Evolutionary conservation across 352 stramenopile genomes (phyloP).

Genomic region (Phytopythium cucurbitacearum): DNA sequence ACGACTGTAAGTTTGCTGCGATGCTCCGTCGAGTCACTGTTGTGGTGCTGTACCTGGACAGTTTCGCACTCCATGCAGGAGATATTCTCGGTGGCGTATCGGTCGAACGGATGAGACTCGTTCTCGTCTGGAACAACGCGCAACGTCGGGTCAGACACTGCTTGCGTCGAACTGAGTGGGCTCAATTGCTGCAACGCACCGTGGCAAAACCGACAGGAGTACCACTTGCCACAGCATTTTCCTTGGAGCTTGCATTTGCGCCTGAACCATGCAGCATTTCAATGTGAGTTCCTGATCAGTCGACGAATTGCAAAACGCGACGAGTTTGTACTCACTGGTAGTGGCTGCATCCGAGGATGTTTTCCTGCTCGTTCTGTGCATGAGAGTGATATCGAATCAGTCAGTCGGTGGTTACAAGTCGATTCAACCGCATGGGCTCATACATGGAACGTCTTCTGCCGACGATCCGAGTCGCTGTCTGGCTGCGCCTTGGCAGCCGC

Average conservation of each 20-base stretch:
- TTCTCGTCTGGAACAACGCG: conserved; percentile 40
- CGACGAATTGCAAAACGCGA: neutral
- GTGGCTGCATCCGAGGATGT: conserved; percentile 75
- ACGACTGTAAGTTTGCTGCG: neutral
- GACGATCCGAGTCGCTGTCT: conserved; percentile 47
- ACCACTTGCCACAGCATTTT: conserved; percentile 88
- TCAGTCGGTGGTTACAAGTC: neutral
- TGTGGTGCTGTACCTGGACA: conserved; percentile 32
- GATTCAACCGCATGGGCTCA: conserved; percentile 1
- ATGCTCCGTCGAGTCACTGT: neutral
- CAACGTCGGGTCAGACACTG: neutral
- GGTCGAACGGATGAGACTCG: conserved; percentile 90
- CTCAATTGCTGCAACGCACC: conserved; percentile 33
- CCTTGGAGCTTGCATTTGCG: conserved; percentile 75
- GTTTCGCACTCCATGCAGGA: conserved; percentile 92
- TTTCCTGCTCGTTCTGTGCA: conserved; percentile 51
- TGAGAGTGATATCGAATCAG: neutral
- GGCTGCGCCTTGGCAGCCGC: conserved; percentile 29
- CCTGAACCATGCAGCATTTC: conserved; percentile 15
- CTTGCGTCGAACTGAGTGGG: conserved; percentile 2
- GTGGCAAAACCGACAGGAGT: conserved; percentile 89
- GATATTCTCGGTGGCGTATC: conserved; percentile 92
- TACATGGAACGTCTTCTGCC: conserved; percentile 51
- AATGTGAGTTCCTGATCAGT: too few species aligned
- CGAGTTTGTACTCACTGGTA: conserved; percentile 59